phyloP scores from a whole-genome alignment of 345 rosid species.

The Theobroma cacao region DNA sequence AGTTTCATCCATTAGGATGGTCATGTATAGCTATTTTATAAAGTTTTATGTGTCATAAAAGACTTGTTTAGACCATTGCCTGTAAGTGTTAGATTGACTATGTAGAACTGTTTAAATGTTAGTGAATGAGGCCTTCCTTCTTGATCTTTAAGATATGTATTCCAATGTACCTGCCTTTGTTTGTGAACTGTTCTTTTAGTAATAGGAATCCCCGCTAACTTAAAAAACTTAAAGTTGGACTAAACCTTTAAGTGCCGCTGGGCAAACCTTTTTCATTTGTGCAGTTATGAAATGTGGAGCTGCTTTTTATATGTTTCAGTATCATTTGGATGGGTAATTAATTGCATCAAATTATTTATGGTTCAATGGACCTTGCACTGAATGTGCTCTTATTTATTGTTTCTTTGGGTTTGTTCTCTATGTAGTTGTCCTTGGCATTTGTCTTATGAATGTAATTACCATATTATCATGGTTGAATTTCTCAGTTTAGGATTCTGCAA shows the following conservation, averaged over 20 bases:
- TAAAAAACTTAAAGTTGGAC: neutral
- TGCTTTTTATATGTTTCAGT: neutral
- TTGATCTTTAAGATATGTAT: neutral
- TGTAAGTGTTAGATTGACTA: neutral
- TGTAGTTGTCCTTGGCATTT: neutral
- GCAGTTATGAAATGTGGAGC: neutral
- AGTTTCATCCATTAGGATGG: neutral
- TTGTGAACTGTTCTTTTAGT: no score
- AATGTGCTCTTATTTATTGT: neutral
- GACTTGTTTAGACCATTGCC: neutral
- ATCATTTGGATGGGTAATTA: neutral
- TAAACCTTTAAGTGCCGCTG: neutral
- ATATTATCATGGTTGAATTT: neutral
- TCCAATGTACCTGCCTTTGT: no score
- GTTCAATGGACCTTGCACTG: neutral
- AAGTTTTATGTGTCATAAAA: neutral
- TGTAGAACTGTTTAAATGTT: neutral
- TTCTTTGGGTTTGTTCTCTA: neutral
- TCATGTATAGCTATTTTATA: neutral
- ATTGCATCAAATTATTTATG: neutral
- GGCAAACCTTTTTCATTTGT: neutral
- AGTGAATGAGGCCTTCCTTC: neutral
- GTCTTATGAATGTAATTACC: neutral
- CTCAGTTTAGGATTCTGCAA: neutral
- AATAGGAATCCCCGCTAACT: no score